Evolutionary conservation across 306 rosid genomes (phyloP).

Genomic region (Quercus agrifolia): DNA sequence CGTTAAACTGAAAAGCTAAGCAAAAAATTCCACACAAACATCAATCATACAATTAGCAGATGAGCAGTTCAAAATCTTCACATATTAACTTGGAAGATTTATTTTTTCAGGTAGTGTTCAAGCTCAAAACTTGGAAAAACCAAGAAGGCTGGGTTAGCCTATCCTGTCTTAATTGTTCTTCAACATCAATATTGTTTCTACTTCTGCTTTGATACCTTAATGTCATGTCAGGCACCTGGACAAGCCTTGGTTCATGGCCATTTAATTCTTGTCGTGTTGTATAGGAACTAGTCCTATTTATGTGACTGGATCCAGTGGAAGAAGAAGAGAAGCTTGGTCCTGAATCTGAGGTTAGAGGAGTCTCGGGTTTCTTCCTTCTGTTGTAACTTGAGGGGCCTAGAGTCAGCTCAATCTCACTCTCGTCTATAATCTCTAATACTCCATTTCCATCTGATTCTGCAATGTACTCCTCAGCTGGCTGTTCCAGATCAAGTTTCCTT

Average conservation of each 20-base stretch:
- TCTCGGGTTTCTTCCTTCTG: slow-evolving; percentile 51
- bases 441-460: slow-evolving; percentile 33
- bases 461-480: slow-evolving; percentile 40
- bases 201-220: slow-evolving; percentile 29
- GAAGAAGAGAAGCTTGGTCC: slow-evolving; percentile 63
- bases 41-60: slow-evolving; percentile 43
- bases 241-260: slow-evolving; percentile 27
- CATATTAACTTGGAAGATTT: slow-evolving; percentile 30
- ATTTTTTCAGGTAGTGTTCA: slow-evolving; percentile 38
- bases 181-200: slow-evolving; percentile 31
- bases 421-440: slow-evolving; percentile 56
- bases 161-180: slow-evolving; percentile 48
- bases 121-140: slow-evolving; percentile 64
- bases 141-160: slow-evolving; percentile 60
- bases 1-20: slow-evolving; percentile 19
- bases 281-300: slow-evolving; percentile 40
- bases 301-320: slow-evolving; percentile 71
- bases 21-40: slow-evolving; percentile 40
- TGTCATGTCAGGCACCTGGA: slow-evolving; percentile 33
- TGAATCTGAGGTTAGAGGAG: slow-evolving; percentile 53
- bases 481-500: slow-evolving; percentile 60
- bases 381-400: slow-evolving; percentile 70
- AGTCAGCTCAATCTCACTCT: slow-evolving; percentile 73
- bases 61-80: slow-evolving; percentile 24
- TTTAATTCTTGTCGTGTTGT: slow-evolving; percentile 27